Percentiles rank a stretch among this genome's conserved stretches.
Evolutionary conservation across 495 filamentous ascomycete species (phyloP).

Genomic region (Rostrohypoxylon terebratum): DNA sequence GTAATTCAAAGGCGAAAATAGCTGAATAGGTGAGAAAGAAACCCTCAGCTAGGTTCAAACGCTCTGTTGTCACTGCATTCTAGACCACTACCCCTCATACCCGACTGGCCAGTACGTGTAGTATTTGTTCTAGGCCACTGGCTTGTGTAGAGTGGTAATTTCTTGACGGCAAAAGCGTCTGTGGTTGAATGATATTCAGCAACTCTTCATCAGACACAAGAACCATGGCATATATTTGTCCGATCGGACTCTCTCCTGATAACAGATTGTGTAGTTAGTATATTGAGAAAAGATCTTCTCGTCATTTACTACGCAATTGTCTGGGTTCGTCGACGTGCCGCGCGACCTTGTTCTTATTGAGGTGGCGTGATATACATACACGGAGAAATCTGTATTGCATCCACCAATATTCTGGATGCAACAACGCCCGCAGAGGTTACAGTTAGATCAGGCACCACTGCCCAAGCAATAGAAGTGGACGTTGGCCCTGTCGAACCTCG

Average conservation of each 20-base stretch:
- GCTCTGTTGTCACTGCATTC: neutral
- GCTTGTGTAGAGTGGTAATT: constrained; percentile 3
- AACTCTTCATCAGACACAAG: neutral
- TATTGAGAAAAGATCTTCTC: neutral
- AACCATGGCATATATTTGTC: constrained; percentile 7
- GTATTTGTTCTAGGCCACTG: neutral
- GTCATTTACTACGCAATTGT: neutral
- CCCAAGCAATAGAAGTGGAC: neutral
- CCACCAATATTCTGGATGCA: neutral
- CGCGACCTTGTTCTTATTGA: neutral
- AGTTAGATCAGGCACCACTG: constrained; percentile 1
- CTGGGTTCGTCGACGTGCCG: neutral
- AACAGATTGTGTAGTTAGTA: neutral
- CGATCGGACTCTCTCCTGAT: neutral
- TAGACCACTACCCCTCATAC: constrained; percentile 5
- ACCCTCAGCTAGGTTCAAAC: too few species aligned
- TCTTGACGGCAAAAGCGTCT: constrained; percentile 18
- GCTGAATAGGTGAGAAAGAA: neutral
- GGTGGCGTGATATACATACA: constrained; percentile 1
- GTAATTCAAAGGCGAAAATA: neutral
- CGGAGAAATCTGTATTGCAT: neutral
- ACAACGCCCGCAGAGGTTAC: neutral
- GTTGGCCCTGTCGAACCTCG: neutral
- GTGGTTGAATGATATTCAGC: constrained; percentile 3
- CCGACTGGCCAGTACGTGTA: neutral